These are phyloP conservation scores for Globisporangium recalcitrans DNA, from an alignment of 352 stramenopile species.

Conservation along the genomic window DNA sequence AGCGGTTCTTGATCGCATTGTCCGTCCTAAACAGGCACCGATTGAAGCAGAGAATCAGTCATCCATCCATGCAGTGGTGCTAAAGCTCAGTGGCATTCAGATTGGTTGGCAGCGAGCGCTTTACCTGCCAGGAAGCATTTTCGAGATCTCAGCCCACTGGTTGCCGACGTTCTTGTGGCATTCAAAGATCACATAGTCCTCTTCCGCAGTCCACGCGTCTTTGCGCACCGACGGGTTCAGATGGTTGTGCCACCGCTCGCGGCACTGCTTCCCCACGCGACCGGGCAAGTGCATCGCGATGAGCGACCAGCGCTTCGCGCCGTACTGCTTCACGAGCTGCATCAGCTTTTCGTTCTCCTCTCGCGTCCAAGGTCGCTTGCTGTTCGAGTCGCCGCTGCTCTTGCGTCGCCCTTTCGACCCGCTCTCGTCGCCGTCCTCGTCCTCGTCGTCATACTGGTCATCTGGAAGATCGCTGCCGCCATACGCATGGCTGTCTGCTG, in stretches of 20 bases:
- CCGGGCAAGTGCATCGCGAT: constrained; percentile 87
- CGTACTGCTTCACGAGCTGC: constrained; percentile 87
- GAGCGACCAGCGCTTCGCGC: constrained; percentile 85
- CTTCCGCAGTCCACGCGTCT: constrained; percentile 85
- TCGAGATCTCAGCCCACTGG: constrained; percentile 90
- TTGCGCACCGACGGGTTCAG: constrained; percentile 85
- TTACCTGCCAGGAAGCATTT: constrained; percentile 84
- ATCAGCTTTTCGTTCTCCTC: constrained; percentile 89
- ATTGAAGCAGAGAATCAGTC: background rate
- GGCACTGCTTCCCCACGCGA: constrained; percentile 86
- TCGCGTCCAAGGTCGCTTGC: constrained; percentile 80
- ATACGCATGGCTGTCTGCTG: background rate
- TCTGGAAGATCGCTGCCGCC: constrained; percentile 21
- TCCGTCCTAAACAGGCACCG: constrained; percentile 46
- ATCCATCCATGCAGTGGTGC: background rate
- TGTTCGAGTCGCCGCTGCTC: constrained; percentile 59
- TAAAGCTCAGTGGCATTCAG: no score
- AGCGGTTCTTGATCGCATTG: constrained; percentile 91
- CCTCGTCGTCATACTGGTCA: constrained; percentile 64
- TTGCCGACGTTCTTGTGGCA: constrained; percentile 91
- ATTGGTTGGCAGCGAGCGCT: no score
- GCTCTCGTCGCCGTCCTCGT: constrained; percentile 65
- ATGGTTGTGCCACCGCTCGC: constrained; percentile 88
- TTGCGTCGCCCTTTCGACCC: constrained; percentile 39
- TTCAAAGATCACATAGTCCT: constrained; percentile 89